A percentile compares a stretch with the other conserved stretches of the same genome.
These are phyloP conservation scores for Trichoderma sp. DNA, from an alignment of 2,329 filamentous ascomycete genomes.

Conservation along the genomic window DNA sequence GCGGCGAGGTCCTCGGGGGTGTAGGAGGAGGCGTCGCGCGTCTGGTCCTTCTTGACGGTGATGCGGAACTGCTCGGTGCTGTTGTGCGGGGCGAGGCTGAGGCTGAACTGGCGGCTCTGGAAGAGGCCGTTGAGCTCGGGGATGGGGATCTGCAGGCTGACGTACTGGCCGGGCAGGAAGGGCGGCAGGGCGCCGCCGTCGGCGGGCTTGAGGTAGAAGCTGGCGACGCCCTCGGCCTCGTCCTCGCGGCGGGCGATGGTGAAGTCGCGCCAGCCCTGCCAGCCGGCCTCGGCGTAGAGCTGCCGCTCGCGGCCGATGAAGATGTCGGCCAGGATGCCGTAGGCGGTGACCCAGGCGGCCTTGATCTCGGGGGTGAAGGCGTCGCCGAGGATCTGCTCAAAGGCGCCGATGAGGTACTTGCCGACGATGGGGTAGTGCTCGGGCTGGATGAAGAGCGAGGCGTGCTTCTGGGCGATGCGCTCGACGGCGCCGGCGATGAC, in stretches of 20 bases:
- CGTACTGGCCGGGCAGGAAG: constrained; percentile 73
- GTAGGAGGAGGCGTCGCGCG: constrained; percentile 36
- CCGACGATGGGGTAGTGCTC: constrained; percentile 74
- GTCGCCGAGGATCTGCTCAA: constrained; percentile 66
- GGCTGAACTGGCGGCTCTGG: constrained; percentile 75
- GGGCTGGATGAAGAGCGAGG: constrained; percentile 65
- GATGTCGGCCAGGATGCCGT: constrained; percentile 69
- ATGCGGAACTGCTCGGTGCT: constrained; percentile 67
- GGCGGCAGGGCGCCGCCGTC: constrained; percentile 59
- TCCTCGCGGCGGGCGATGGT: constrained; percentile 61
- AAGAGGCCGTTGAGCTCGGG: constrained; percentile 58
- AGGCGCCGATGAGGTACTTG: constrained; percentile 66
- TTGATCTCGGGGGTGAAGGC: constrained; percentile 67
- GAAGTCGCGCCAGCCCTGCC: constrained; percentile 56
- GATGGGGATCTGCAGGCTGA: constrained; percentile 65
- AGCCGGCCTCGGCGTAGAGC: constrained; percentile 57
- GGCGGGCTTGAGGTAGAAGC: constrained; percentile 67
- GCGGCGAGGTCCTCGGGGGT: constrained; percentile 40
- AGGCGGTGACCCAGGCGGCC: constrained; percentile 72
- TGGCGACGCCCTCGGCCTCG: constrained; percentile 64
- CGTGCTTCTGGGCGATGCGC: constrained; percentile 76
- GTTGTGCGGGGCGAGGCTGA: constrained; percentile 59
- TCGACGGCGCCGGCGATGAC: constrained; percentile 60
- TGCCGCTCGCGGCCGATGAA: constrained; percentile 66
- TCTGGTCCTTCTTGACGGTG: constrained; percentile 68